A percentile compares a stretch with the other conserved stretches of the same genome.
These are phyloP conservation scores for Tetragonia tetragonoides DNA, from an alignment of 148 eudicot species.

Conservation along the genomic window DNA sequence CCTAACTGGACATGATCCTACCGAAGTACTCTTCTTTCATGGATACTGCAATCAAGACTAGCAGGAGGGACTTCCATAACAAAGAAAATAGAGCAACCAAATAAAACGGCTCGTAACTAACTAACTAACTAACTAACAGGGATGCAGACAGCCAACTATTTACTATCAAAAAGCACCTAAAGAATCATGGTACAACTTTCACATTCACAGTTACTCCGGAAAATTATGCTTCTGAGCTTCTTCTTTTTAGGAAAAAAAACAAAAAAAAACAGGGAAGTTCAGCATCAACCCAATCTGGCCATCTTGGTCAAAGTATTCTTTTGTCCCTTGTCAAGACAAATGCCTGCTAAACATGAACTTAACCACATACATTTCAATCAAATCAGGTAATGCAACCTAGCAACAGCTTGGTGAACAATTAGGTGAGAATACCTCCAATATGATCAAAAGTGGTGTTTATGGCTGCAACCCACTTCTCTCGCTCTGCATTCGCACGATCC, in stretches of 20 bases:
- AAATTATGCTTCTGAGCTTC: neutral
- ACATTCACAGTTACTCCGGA: neutral
- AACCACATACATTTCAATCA: neutral
- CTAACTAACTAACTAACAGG: too few relatives aligned
- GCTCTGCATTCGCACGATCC: conserved; percentile 77
- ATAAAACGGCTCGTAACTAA: neutral
- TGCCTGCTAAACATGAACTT: neutral
- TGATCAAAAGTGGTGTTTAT: conserved; percentile 95
- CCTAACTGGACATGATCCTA: neutral
- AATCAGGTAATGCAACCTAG: neutral
- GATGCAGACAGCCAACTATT: neutral
- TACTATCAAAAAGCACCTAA: neutral
- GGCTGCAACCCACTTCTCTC: conserved; percentile 92
- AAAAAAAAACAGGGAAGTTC: too few relatives aligned
- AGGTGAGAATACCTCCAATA: conserved; percentile 64
- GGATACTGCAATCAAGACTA: neutral
- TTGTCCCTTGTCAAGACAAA: neutral
- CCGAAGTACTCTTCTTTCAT: neutral
- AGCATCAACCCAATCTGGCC: neutral
- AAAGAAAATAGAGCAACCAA: neutral
- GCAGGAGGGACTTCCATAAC: neutral
- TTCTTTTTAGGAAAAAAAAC: too few relatives aligned
- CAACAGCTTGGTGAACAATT: neutral
- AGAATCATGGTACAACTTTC: neutral
- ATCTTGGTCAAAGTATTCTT: neutral